Conservation (phyloP, 2,329 filamentous ascomycete genomes). For the Colletotrichum tropicicola region DNA sequence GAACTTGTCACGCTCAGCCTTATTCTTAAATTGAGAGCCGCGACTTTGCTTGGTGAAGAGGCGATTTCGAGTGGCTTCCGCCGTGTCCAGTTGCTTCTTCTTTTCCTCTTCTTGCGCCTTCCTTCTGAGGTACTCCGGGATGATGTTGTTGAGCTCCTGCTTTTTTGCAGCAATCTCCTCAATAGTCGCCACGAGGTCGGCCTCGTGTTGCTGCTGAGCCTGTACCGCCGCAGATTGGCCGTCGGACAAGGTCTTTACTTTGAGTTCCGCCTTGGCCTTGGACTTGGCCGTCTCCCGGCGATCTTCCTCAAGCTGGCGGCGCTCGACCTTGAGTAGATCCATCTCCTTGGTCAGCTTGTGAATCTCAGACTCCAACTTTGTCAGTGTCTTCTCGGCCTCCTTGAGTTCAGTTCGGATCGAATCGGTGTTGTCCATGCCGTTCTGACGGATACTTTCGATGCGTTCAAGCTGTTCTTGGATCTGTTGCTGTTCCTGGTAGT, state of each 20-base stretch:
- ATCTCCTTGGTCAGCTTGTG: constrained; percentile 83
- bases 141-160: constrained; percentile 75
- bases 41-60: constrained; percentile 93
- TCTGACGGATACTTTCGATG: constrained; percentile 83
- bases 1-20: constrained; percentile 87
- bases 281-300: constrained; percentile 81
- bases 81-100: constrained; percentile 77
- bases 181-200: constrained; percentile 77
- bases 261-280: constrained; percentile 86
- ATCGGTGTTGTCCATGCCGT: constrained; percentile 85
- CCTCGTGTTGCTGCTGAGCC: constrained; percentile 74
- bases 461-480: constrained; percentile 81
- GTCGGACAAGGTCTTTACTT: constrained; percentile 83
- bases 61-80: constrained; percentile 78
- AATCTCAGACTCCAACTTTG: constrained; percentile 80
- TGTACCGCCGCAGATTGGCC: constrained; percentile 83
- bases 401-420: constrained; percentile 80
- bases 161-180: constrained; percentile 80
- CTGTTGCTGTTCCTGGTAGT: constrained; percentile 86
- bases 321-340: constrained; percentile 85
- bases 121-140: constrained; percentile 79
- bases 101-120: constrained; percentile 78
- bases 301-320: constrained; percentile 88
- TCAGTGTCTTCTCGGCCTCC: constrained; percentile 81
- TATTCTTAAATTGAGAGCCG: constrained; percentile 86